Evolutionary conservation across 352 stramenopile species (phyloP).

Genomic region (Globisporangium carolinianum): DNA sequence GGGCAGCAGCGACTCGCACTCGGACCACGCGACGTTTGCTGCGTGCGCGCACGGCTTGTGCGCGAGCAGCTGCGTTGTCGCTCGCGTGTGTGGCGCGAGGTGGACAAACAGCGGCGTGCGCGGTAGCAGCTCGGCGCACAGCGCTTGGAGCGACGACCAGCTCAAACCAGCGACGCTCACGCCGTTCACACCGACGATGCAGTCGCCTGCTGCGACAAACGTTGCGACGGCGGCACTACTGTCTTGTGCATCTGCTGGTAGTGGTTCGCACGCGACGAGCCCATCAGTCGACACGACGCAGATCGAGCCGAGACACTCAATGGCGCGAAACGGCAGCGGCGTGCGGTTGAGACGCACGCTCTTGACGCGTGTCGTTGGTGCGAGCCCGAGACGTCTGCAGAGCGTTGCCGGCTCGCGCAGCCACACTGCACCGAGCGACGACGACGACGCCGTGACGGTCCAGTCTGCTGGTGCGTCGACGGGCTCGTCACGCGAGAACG

Average conservation of each 20-base stretch:
- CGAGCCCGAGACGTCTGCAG: slow-evolving; percentile 15
- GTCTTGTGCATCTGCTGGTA: neutral
- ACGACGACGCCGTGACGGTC: neutral
- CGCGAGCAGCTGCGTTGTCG: slow-evolving; percentile 28
- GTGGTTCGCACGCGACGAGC: slow-evolving; percentile 27
- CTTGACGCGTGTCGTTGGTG: slow-evolving; percentile 18
- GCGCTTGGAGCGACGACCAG: slow-evolving; percentile 32
- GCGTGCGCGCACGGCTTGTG: slow-evolving; percentile 53
- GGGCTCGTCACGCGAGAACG: slow-evolving; percentile 37
- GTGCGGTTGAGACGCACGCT: slow-evolving; percentile 25
- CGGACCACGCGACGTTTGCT: slow-evolving; percentile 58
- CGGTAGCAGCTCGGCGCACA: slow-evolving; percentile 26
- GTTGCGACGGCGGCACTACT: neutral
- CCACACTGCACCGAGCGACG: neutral
- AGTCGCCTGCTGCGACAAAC: slow-evolving; percentile 36
- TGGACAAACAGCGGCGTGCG: slow-evolving; percentile 41
- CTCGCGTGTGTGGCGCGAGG: slow-evolving; percentile 21
- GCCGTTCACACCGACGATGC: slow-evolving; percentile 63
- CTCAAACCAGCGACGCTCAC: slow-evolving; percentile 30
- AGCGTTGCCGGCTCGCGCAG: slow-evolving; percentile 21
- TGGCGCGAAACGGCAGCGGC: slow-evolving; percentile 33
- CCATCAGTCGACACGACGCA: slow-evolving; percentile 32
- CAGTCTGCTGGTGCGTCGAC: slow-evolving; percentile 4
- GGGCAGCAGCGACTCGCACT: slow-evolving; percentile 41
- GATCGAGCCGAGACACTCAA: slow-evolving; percentile 28